phyloP scores from a whole-genome alignment of 192 early-diverging fungal genomes.

The Linnemannia exigua region DNA sequence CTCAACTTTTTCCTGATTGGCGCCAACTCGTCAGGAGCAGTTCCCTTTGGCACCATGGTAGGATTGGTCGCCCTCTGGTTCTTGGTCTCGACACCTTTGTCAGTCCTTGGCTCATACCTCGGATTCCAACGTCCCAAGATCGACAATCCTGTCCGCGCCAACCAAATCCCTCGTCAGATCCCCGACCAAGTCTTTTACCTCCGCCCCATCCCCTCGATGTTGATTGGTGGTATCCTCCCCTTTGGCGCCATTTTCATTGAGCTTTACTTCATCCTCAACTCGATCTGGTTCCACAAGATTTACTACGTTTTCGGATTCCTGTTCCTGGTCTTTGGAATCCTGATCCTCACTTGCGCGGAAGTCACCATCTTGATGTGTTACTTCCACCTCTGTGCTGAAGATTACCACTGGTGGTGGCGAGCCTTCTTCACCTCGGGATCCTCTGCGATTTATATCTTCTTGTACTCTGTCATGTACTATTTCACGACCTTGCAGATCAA shows the following conservation, averaged over 20 bases:
- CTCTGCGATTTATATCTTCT: constrained; percentile 87
- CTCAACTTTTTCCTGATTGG: constrained; percentile 92
- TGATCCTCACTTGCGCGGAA: constrained; percentile 88
- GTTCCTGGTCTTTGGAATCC: constrained; percentile 88
- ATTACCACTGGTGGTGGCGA: constrained; percentile 91
- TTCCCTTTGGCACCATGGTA: constrained; percentile 89
- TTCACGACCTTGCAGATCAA: constrained; percentile 83
- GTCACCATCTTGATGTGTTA: constrained; percentile 92
- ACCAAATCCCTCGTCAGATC: constrained; percentile 95
- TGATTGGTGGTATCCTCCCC: constrained; percentile 89
- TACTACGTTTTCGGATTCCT: constrained; percentile 97
- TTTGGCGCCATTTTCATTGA: constrained; percentile 97
- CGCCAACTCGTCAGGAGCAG: constrained; percentile 87
- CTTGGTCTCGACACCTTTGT: constrained; percentile 87
- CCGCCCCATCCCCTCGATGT: constrained; percentile 78
- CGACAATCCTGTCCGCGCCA: constrained; percentile 87
- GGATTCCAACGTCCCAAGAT: constrained; percentile 78
- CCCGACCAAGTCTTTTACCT: constrained; percentile 90
- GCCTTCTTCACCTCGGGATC: constrained; percentile 90
- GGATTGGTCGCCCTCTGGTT: constrained; percentile 87
- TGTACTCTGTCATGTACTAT: constrained; percentile 93
- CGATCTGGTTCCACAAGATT: constrained; percentile 93
- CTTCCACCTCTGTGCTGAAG: constrained; percentile 89
- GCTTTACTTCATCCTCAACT: constrained; percentile 96
- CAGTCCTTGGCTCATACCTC: constrained; percentile 80